A percentile compares a stretch with the other conserved stretches of the same genome.
Conservation (phyloP, 139 green algal genomes). For the Chlorella ohadii region DNA sequence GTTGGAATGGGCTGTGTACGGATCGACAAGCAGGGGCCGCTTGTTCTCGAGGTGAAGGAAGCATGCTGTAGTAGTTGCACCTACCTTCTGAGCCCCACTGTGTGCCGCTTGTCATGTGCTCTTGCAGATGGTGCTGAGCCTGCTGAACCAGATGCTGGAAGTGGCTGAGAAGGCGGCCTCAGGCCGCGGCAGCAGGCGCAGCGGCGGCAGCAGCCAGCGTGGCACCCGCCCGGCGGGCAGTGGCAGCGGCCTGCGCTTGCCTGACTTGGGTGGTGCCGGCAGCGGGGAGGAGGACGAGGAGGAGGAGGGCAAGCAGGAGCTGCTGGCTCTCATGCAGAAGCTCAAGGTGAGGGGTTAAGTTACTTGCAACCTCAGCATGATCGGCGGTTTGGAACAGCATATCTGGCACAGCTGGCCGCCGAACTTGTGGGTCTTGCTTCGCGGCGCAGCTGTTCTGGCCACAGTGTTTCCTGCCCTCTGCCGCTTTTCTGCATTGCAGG, state of each 20-base stretch:
- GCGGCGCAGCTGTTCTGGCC: too few relatives aligned
- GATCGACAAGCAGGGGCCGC: too few relatives aligned
- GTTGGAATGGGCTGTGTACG: not conserved
- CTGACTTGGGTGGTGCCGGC: not conserved
- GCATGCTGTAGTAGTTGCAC: too few relatives aligned
- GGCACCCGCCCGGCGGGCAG: not conserved
- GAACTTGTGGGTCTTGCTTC: too few relatives aligned
- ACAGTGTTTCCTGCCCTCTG: too few relatives aligned
- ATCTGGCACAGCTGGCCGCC: too few relatives aligned
- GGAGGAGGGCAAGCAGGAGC: conserved; percentile 30
- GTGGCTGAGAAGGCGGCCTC: conserved; percentile 14
- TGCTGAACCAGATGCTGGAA: conserved; percentile 20
- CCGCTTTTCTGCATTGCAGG: not conserved
- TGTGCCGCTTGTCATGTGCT: not conserved
- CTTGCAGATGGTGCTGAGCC: conserved; percentile 13
- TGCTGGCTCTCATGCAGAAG: conserved; percentile 35
- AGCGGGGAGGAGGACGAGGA: conserved; percentile 24
- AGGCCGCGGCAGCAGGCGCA: not conserved
- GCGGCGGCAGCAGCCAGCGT: conserved; percentile 2
- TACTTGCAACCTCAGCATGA: too few relatives aligned
- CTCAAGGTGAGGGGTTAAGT: conserved; percentile 21
- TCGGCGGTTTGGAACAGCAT: too few relatives aligned
- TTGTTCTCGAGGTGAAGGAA: too few relatives aligned
- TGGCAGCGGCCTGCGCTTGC: conserved; percentile 5
- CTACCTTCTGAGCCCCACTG: not conserved